Evolutionary conservation across 345 rosid genomes (phyloP), one percentile per base, ranked within the genome.

Genomic region (Theobroma cacao): DNA sequence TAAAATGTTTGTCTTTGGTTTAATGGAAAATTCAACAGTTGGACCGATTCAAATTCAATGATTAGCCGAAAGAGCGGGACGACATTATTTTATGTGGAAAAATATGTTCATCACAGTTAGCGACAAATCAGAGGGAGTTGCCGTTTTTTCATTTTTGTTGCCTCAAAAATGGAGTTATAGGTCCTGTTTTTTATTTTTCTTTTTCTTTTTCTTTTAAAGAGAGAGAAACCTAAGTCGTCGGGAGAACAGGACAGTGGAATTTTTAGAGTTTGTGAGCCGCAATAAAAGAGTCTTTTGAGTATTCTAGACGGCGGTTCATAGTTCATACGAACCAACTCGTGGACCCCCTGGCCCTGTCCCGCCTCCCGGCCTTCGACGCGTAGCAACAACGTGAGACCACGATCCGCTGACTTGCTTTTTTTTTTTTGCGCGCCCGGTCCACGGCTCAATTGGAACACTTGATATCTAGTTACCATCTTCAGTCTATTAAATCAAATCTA

Each of bases 1-100:
- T 14, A 47, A 47, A 47, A 47, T 3, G 18, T 15, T 50, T 50
- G 1, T 6, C 9, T 52, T 18, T 52, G 56, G 60, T 67, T 34
- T 18, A 17, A 17, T 60, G 55, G 8, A 63, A 22, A 45, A 62
- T 45, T 75, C 58, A 14, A 48, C 20, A 34, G 24, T 40, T 67
- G 66, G 80, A 77, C 75, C 58, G 2, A 68, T 67, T 77, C 74
- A 77, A 77, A 55, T 9, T 77, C 74, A 68, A 41, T 77, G 80
- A 67, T 77, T 40, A 63, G 5, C 58, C 7, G 4, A 24, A 41
- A 59, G 17, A 33, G 9, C 12, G 4, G 4, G 33, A 11, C 15
- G 10, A 31, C 20, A 62, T 30, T 52, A 1, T 71, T 50, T 71
- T 50, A 1, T 18, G 43, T 30, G 41, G 75, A 71, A 71, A 40